Percentiles rank a stretch among this genome's conserved stretches.
Evolutionary conservation across 2,329 filamentous ascomycete species (phyloP).

Genomic region (Aureobasidium pullulans): DNA sequence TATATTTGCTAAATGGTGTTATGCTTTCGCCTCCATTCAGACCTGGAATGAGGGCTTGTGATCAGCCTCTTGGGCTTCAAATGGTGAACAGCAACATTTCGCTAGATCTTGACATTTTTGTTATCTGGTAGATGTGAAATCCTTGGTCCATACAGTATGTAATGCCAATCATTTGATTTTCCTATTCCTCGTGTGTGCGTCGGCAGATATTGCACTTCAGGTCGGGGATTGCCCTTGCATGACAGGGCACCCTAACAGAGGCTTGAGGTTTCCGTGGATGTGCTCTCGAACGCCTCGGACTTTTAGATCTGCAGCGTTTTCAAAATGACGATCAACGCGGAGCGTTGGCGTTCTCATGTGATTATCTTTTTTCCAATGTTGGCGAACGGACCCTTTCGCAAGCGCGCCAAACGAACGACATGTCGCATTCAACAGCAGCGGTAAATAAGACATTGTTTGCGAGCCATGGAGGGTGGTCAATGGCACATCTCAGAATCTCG

Average conservation of each 20-base stretch:
- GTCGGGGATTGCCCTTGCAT: background rate
- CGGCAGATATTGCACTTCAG: background rate
- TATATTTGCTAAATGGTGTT: too few species aligned
- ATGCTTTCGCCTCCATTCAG: too few species aligned
- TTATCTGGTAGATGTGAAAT: too few species aligned
- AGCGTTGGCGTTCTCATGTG: conserved; percentile 8
- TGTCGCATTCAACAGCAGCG: conserved; percentile 6
- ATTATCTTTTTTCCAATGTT: background rate
- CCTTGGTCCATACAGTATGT: too few species aligned
- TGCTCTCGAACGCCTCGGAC: conserved; percentile 4
- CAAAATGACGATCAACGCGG: conserved; percentile 9
- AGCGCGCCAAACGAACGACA: conserved; percentile 7
- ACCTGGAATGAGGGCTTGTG: too few species aligned
- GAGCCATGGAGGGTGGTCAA: conserved; percentile 7
- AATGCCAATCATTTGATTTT: too few species aligned
- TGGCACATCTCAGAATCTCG: background rate
- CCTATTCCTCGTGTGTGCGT: background rate
- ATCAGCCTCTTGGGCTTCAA: too few species aligned
- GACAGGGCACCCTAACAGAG: background rate
- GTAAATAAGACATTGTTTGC: conserved; percentile 1
- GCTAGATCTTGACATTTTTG: too few species aligned
- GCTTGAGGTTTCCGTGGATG: background rate
- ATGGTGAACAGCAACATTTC: too few species aligned
- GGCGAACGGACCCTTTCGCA: conserved; percentile 1
- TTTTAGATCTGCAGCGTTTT: background rate